Base-by-base conservation (phyloP, 306 rosid species). In the Cicer cuneatum region DNA sequence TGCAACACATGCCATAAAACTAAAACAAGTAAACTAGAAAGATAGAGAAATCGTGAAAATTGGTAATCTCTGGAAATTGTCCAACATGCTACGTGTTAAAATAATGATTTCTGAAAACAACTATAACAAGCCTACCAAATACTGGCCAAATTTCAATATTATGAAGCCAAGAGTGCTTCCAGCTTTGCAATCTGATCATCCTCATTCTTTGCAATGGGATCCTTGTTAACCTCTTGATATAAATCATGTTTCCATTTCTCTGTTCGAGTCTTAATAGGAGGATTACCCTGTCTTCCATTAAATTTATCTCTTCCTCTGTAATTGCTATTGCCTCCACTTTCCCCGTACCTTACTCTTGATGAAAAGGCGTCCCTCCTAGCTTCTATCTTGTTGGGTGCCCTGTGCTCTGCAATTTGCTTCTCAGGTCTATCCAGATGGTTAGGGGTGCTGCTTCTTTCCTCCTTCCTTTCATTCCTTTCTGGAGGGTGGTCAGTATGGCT, bases 201-300 rank as follows among this genome's bases (percentile, higher is more conserved):
- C 71, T 94, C 98, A 66, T 82, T 94, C 86, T 86, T 94, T 3
- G 90, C 91, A n/a, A 84, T 69, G 7, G 96, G 89, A 48, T 91
- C 91, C 68, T 86, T 85, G 61, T 85, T 80, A 47, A 88, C 89
- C 80, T 88, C 98, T 51, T 90, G 87, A 85, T 81, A 94, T 82
- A 94, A 66, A 76, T 94, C 98, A 47, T 94, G 97, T 82, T 85
- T 84, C 98, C 98, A 94, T 80, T 94, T 94, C 80, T 91, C 97
- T 45, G 70, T 66, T n/a, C 76, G 85, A 45, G 87, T 73, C 41
- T 84, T 85, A 15, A 73, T n/a, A 35, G 87, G 73, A 33, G 49
- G 77, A 78, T 66, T 80, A 42, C 74, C 93, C 69, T 86, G 89
- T 72, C 86, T 82, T 76, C 89, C 92, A 51, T 72, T 62, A 40